Conservation (phyloP, 169 alveolate species). For the Nephromyces sp. region DNA sequence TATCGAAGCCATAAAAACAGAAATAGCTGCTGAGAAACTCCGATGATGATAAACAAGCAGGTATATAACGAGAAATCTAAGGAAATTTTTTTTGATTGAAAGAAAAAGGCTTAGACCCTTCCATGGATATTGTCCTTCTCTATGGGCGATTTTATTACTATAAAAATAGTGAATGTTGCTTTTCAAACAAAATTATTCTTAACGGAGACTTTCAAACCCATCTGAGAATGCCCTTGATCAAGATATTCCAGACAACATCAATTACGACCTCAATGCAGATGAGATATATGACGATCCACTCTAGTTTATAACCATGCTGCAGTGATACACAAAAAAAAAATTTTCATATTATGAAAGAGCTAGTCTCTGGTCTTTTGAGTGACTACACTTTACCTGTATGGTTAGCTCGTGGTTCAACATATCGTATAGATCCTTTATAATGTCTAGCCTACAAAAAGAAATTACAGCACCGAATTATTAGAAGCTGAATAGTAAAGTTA, state of each 20-base stretch:
- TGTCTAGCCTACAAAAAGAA: conserved; percentile 43
- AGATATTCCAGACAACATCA: conserved; percentile 68
- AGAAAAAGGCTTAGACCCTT: no score
- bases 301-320: conserved; percentile 68
- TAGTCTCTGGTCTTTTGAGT: not conserved
- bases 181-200: no score
- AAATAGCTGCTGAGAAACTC: conserved; percentile 9
- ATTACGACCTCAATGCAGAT: conserved; percentile 62
- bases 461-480: not conserved
- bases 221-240: conserved; percentile 57
- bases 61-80: no score
- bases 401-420: conserved; percentile 67
- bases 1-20: conserved; percentile 29
- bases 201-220: conserved; percentile 45
- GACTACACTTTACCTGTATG: conserved; percentile 33
- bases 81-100: no score
- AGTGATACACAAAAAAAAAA: not conserved
- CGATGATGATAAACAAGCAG: no score
- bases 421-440: conserved; percentile 66
- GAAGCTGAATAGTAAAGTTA: not conserved
- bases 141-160: no score
- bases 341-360: not conserved
- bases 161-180: no score
- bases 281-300: conserved; percentile 65
- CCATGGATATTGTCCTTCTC: no score